These are phyloP conservation scores for Phaeosphaeria sp. DNA, from an alignment of 2,329 filamentous ascomycete genomes.

Conservation along the genomic window DNA sequence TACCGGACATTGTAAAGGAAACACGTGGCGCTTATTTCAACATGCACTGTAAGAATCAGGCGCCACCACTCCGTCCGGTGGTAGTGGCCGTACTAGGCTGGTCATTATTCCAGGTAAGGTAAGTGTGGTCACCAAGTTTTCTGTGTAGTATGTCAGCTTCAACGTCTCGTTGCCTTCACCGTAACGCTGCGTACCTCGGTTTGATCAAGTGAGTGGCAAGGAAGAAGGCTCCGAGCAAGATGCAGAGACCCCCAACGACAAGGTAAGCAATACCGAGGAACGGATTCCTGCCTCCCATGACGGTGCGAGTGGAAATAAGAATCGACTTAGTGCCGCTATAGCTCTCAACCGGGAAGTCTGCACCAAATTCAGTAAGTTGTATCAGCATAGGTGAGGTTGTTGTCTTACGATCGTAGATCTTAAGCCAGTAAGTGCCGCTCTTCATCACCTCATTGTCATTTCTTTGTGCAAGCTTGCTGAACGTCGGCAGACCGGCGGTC, in stretches of 20 bases:
- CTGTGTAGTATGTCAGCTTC: constrained; percentile 54
- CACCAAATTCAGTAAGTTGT: constrained; percentile 26
- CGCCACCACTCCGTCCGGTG: constrained; percentile 51
- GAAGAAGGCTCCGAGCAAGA: constrained; percentile 86
- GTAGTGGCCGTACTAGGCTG: constrained; percentile 63
- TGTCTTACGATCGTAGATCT: constrained; percentile 77
- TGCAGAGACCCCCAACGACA: constrained; percentile 90
- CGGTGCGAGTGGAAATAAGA: constrained; percentile 84
- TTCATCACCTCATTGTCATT: constrained; percentile 76
- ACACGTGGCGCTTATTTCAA: neutral
- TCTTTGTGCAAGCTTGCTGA: constrained; percentile 89
- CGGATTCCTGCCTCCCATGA: constrained; percentile 93
- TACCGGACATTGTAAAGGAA: neutral
- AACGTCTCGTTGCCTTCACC: neutral
- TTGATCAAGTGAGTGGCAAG: constrained; percentile 89
- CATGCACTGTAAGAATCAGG: constrained; percentile 21
- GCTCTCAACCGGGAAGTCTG: constrained; percentile 79
- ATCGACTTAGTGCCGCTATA: constrained; percentile 92
- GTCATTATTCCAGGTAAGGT: constrained; percentile 92
- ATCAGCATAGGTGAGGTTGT: neutral
- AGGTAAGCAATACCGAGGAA: constrained; percentile 97
- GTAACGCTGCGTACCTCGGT: constrained; percentile 69
- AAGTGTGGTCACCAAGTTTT: constrained; percentile 97
- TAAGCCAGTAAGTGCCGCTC: constrained; percentile 75
- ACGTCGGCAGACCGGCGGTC: constrained; percentile 89